Percentiles rank a stretch among this genome's conserved stretches.
Evolutionary conservation across 495 filamentous ascomycete species (phyloP).

Genomic region (Annulohypoxylon bovei): DNA sequence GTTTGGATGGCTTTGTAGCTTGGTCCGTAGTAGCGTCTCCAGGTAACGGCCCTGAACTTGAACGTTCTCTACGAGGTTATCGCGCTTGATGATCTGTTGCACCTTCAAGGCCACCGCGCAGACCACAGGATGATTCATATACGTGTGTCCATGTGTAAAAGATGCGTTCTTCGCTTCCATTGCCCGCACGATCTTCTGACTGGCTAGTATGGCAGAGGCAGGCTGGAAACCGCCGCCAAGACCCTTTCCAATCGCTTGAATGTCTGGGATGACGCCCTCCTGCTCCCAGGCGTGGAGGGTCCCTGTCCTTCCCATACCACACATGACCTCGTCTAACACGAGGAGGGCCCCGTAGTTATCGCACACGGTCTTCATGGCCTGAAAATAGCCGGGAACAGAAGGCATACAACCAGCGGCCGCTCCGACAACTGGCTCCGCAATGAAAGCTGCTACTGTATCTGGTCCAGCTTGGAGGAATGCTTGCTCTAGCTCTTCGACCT

Average conservation of each 20-base stretch:
- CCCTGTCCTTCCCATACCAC: slow-evolving; percentile 76
- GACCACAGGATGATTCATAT: slow-evolving; percentile 67
- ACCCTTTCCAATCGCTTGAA: slow-evolving; percentile 67
- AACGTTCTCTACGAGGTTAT: slow-evolving; percentile 65
- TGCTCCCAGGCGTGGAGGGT: slow-evolving; percentile 75
- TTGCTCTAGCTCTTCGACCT: slow-evolving; percentile 73
- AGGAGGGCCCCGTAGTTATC: slow-evolving; percentile 77
- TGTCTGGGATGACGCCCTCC: slow-evolving; percentile 65
- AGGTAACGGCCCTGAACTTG: slow-evolving; percentile 61
- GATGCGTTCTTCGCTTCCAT: slow-evolving; percentile 51
- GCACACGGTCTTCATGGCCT: slow-evolving; percentile 73
- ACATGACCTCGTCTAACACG: slow-evolving; percentile 84
- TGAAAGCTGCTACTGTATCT: slow-evolving; percentile 77
- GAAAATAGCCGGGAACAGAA: slow-evolving; percentile 73
- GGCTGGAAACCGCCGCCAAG: slow-evolving; percentile 69
- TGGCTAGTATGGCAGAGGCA: slow-evolving; percentile 64
- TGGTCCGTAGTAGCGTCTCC: slow-evolving; percentile 52
- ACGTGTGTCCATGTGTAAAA: slow-evolving; percentile 70
- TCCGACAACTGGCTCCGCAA: slow-evolving; percentile 75
- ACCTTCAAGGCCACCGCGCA: slow-evolving; percentile 70
- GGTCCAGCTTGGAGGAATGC: slow-evolving; percentile 79
- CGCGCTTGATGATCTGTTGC: slow-evolving; percentile 65
- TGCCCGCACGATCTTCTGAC: slow-evolving; percentile 59
- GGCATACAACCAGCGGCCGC: slow-evolving; percentile 74
- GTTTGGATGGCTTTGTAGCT: slow-evolving; percentile 60